Evolutionary conservation across 192 early-diverging fungal genomes (phyloP), one percentile per base, ranked within the genome.

Genomic region (Podila verticillata): DNA sequence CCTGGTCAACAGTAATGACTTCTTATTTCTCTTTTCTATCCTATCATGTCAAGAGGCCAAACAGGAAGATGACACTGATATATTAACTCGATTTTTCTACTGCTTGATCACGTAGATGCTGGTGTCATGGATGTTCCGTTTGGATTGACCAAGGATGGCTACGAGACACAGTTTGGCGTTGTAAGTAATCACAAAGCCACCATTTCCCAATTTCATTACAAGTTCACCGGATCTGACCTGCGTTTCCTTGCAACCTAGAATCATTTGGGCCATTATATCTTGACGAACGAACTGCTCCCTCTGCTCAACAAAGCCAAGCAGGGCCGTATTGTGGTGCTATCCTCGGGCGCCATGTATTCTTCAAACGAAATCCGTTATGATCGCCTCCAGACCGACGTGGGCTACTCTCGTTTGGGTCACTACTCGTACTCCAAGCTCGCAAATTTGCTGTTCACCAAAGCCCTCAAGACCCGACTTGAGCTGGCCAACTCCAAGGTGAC

Each of bases 91-190:
- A 63, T 7, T 61, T 85, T 15, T 47, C 24, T 15, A n/a, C 4
- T 71, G 84, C 61, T 48, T 85, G 35, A 72, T 83, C n/a, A 75
- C 81, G 0, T 26, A 81, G 89, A 92, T 49, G 90, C 90, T 54
- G 90, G 90, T 0, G 75, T 88, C 66, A 89, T 90, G 60, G 85
- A 86, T 65, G 82, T 77, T 12, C 89, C 88, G 29, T 89, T 88
- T 60, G 82, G 82, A 22, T 84, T 84, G 47, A 92, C 90, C n/a
- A 77, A 82, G 32, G 89, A 90, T 24, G 90, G 90, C 28, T 72
- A 86, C 24, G 90, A 92, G 68, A 82, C 84, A 61, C 89, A 90
- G 82, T 90, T 89, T 85, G 89, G 89, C 5, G 89, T 88, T 48
- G 81, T 82, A 74, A 72, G 66, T 32, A 8, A 13, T 26, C 30